Evolutionary conservation across 1,139 yeast genomes (phyloP), one percentile per base, ranked within the genome.

Genomic region (Pichia sp.): DNA sequence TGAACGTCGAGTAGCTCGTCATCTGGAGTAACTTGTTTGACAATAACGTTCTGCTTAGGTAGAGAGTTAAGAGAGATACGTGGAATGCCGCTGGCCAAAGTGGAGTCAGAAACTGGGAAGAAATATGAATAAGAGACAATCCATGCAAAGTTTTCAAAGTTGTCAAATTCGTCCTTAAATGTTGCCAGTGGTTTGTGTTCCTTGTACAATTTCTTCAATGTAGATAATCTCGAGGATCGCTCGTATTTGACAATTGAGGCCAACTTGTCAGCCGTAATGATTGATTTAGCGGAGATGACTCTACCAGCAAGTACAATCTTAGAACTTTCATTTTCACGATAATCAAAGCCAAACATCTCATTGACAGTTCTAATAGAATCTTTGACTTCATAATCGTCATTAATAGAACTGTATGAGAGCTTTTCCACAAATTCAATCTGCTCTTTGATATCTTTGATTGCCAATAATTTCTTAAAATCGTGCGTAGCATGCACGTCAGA

Each of bases 101-200:
- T 33, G 16, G 31, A 37, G 5, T 57, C 50, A 8, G 55, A 56
- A 19, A 66, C 68, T 35, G 67, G 70, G 22, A 53, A 48, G 41
- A 63, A 66, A 42, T 67, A 75, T 0, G 80, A 62, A 26, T 64
- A 62, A 1, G 79, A 63, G 2, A 74, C 43, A 0, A 53, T 40
- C 32, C 74, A 63, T 0, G 69, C 52, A 2, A 69, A 48, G 24
- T 64, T 46, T 43, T 76, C 83, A 49, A 65, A 68, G 71, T 72
- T 68, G 40, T 71, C 78, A 37, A 51, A 48, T 15, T 46, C 42
- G 36, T 60, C 62, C n/a, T 32, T 32, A 12, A 41, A 27, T 8
- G 38, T 40, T 27, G 49, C 40, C 12, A 27, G 30, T 17, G 42
- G 45, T 5, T 36, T 21, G 11, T 36, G 20, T 7, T 37, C 30